Conservation (phyloP, 2,329 filamentous ascomycete genomes). For the Venturia nashicola region DNA sequence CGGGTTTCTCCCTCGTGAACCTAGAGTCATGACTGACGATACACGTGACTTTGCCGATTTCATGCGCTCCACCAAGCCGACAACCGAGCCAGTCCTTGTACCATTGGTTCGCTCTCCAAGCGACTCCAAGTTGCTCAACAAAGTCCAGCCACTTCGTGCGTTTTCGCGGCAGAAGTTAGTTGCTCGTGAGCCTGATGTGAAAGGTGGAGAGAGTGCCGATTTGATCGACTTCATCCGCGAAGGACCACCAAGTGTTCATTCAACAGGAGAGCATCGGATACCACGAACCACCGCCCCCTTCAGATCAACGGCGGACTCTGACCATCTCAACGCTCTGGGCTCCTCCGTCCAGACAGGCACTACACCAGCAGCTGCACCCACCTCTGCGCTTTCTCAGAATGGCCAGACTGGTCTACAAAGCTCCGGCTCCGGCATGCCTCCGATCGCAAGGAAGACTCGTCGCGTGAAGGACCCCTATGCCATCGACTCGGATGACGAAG, state of each 20-base stretch:
- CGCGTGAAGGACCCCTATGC: conserved; percentile 83
- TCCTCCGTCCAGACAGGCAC: conserved; percentile 11
- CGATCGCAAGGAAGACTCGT: conserved; percentile 47
- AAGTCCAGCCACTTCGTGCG: neutral
- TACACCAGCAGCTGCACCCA: conserved; percentile 11
- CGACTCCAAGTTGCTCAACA: neutral
- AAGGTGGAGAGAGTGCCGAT: conserved; percentile 62
- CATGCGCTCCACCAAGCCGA: conserved; percentile 67
- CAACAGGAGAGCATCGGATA: conserved; percentile 45
- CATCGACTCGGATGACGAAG: conserved; percentile 54
- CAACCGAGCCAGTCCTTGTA: conserved; percentile 11
- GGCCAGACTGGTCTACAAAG: conserved; percentile 24
- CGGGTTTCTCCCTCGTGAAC: conserved; percentile 50
- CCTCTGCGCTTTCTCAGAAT: conserved; percentile 7
- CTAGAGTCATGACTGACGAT: conserved; percentile 57
- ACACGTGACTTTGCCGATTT: conserved; percentile 80
- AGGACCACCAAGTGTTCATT: conserved; percentile 51
- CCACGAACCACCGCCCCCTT: conserved; percentile 77
- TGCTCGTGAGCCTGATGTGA: conserved; percentile 56
- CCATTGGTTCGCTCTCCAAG: conserved; percentile 2
- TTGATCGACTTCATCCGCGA: conserved; percentile 92
- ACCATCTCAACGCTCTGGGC: conserved; percentile 46
- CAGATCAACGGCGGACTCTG: conserved; percentile 73
- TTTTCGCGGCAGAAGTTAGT: conserved; percentile 23
- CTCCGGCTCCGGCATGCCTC: conserved; percentile 17